Base-by-base conservation (phyloP, 2,329 filamentous ascomycete genomes). In the Esteya vermicola region DNA sequence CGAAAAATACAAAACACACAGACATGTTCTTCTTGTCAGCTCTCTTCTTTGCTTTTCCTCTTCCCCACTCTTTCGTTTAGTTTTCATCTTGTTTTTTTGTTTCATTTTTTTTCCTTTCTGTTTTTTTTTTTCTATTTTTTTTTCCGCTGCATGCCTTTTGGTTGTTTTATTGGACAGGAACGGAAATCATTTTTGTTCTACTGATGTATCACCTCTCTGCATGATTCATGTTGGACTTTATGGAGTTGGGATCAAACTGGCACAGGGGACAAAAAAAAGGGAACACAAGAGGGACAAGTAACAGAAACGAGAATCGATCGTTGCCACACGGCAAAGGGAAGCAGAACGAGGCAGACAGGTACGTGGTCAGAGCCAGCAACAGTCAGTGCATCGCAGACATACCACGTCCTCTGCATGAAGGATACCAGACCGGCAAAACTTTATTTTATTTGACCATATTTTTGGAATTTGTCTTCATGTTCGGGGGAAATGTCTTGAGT, bases 161-260 rank as follows among this genome's bases (percentile, higher is more conserved):
- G 34, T 9, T 26, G 33, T 26, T 28, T 23, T 42, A 19, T 39
- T 39, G n/a, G n/a, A n/a, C n/a, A n/a, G n/a, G n/a, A n/a, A n/a
- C n/a, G n/a, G n/a, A n/a, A n/a, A n/a, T n/a, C n/a, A n/a, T n/a
- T n/a, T n/a, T n/a, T n/a, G n/a, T n/a, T n/a, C n/a, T n/a, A n/a
- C n/a, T n/a, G n/a, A n/a, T n/a, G n/a, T n/a, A n/a, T n/a, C n/a
- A n/a, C n/a, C n/a, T 57, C 59, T 31, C 22, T 38, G 40, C 37
- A 36, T 42, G 36, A 31, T 38, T 36, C 30, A 33, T 44, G 54
- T 57, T 36, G 50, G 34, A 27, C 36, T 40, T 47, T 43, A 39
- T 39, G 51, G 51, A 46, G 51, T 52, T 52, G 28, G 48, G 44
- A 45, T n/a, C n/a, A n/a, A n/a, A n/a, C n/a, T n/a, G n/a, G n/a